Percentiles rank a stretch among this genome's conserved stretches.
These are phyloP conservation scores for Trichoderma virens DNA, from an alignment of 495 filamentous ascomycete species.

Conservation along the genomic window DNA sequence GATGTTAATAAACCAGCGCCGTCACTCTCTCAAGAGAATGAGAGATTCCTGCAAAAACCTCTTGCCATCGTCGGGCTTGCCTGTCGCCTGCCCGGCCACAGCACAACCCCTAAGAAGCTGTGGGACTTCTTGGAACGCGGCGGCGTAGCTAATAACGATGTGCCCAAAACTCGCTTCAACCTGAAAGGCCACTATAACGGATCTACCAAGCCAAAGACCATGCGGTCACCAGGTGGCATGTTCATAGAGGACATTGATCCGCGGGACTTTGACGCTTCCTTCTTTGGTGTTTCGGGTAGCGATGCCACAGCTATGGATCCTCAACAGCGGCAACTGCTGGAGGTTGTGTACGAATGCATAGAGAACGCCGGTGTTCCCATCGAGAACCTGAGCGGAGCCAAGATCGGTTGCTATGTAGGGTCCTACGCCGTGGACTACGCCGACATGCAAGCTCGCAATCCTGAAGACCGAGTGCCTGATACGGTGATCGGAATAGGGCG, in stretches of 20 bases:
- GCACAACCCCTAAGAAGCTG: conserved; percentile 33
- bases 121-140: conserved; percentile 37
- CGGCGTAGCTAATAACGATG: conserved; percentile 29
- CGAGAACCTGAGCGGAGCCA: conserved; percentile 35
- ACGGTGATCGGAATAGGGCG: conserved; percentile 29
- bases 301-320: conserved; percentile 51
- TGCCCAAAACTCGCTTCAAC: conserved; percentile 61
- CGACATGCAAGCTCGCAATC: conserved; percentile 28
- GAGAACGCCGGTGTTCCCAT: conserved; percentile 43
- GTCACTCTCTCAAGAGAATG: too few species aligned
- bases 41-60: too few species aligned
- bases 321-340: conserved; percentile 48
- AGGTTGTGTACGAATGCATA: conserved; percentile 43
- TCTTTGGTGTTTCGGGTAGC: conserved; percentile 41
- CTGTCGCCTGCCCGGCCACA: conserved; percentile 40
- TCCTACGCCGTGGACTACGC: conserved; percentile 27
- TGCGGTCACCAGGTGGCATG: too few species aligned
- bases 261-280: conserved; percentile 49
- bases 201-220: too few species aligned
- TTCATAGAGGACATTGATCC: too few species aligned
- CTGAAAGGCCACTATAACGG: conserved; percentile 56
- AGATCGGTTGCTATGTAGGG: conserved; percentile 20
- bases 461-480: conserved; percentile 24
- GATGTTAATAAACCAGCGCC: too few species aligned
- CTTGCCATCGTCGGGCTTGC: conserved; percentile 42